A percentile compares a stretch with the other conserved stretches of the same genome.
Conservation (phyloP, 2,329 filamentous ascomycete genomes). For the Rhinocladiella mackenziei region DNA sequence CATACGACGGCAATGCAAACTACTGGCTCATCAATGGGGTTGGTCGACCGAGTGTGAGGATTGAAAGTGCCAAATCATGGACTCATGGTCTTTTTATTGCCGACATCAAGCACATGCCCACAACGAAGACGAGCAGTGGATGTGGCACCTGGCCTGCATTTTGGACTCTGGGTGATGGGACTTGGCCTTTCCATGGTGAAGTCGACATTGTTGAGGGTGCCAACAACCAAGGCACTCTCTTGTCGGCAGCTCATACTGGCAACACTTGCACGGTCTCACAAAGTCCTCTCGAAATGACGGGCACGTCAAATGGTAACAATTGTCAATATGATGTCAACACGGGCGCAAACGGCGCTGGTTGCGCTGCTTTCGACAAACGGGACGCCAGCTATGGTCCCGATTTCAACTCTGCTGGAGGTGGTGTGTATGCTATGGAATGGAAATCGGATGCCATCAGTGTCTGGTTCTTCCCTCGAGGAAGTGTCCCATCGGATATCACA, state of each 20-base stretch:
- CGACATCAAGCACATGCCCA: conserved; percentile 48
- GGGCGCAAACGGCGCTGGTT: conserved; percentile 38
- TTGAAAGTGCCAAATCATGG: conserved; percentile 43
- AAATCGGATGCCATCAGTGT: conserved; percentile 66
- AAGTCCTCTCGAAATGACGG: conserved; percentile 46
- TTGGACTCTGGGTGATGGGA: conserved; percentile 39
- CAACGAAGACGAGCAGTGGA: conserved; percentile 30
- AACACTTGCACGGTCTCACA: conserved; percentile 40
- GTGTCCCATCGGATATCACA: conserved; percentile 46
- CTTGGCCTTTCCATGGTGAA: conserved; percentile 44
- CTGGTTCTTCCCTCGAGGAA: conserved; percentile 54
- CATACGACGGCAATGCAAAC: conserved; percentile 30
- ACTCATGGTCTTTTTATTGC: conserved; percentile 46
- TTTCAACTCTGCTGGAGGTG: conserved; percentile 44
- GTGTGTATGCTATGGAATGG: conserved; percentile 72
- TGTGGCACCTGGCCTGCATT: conserved; percentile 48
- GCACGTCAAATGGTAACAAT: conserved; percentile 39
- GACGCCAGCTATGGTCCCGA: conserved; percentile 45
- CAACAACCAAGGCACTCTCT: conserved; percentile 40
- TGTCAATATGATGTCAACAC: conserved; percentile 40
- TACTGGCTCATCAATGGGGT: conserved; percentile 43
- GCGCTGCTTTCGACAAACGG: conserved; percentile 35
- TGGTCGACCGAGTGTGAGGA: conserved; percentile 44
- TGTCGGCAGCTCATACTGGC: conserved; percentile 48
- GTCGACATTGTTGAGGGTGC: conserved; percentile 54